Evolutionary conservation across 768 basidiomycete species (phyloP), one percentile per base, ranked within the genome.

Genomic region (Termitomyces sp.): DNA sequence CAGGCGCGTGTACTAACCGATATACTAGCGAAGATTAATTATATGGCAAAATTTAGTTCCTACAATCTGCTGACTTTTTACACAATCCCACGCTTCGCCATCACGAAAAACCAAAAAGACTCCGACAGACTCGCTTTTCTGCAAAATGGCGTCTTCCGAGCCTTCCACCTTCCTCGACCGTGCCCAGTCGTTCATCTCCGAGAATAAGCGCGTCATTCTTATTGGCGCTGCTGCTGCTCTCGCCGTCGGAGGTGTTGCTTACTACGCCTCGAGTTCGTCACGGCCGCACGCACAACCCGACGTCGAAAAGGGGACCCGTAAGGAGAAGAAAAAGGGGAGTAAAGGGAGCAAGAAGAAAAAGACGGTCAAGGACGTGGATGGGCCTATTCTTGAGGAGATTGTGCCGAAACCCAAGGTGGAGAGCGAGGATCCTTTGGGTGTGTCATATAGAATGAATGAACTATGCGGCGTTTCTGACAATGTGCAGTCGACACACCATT

Each of bases 331-430:
- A 66, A 72, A 73, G 43, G 43, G 43, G 60, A 80, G 78, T 67
- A 84, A 80, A 65, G 64, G 70, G 55, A 64, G 67, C 47, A 76
- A 76, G 69, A 84, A 84, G 73, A 88, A 87, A 75, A 83, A 78
- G 72, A 63, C 78, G 0, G 72, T 68, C 13, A 85, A 82, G 66
- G 83, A 83, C 60, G 60, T 71, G 32, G 84, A 90, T 59, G 87
- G 88, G 0, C 93, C 93, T 40, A 76, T 96, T 43, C 71, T 96
- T 49, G 92, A 95, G 77, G 92, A 94, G 70, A 69, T 80, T 54
- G 79, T 77, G 33, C 61, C 47, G 38, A 48, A 68, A 53, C 77
- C 86, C 4, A 75, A 71, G 62, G 70, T 68, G 43, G 70, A 73
- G 49, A 71, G 66, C 43, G 71, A 71, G 46, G 63, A 72, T 49